These are phyloP conservation scores for Carex sylvatica DNA, from an alignment of 202 grass and related monocot species.

Conservation along the genomic window DNA sequence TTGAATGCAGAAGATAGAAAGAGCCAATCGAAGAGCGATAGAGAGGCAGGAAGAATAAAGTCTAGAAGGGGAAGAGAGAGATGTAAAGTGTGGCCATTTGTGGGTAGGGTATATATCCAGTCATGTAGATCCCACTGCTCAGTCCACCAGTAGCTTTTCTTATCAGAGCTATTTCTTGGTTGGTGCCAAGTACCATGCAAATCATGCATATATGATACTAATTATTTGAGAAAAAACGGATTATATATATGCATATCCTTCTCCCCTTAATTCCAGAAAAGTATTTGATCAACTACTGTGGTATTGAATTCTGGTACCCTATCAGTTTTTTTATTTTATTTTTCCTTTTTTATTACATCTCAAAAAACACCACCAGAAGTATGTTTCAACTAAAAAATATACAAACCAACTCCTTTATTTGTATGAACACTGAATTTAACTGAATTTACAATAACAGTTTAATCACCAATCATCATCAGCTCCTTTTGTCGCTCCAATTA, in stretches of 20 bases:
- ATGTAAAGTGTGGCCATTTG: too few species aligned
- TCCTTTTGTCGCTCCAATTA: slow-evolving; percentile 37
- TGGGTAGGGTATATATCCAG: too few species aligned
- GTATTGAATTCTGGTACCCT: not conserved
- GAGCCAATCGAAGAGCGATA: too few species aligned
- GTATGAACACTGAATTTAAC: not conserved
- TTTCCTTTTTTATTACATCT: too few species aligned
- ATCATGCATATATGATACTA: slow-evolving; percentile 77
- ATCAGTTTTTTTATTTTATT: too few species aligned
- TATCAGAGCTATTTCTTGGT: slow-evolving; percentile 48
- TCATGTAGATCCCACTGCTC: too few species aligned
- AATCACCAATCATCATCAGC: slow-evolving; percentile 35
- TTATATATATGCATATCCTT: not conserved
- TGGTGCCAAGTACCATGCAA: slow-evolving; percentile 63
- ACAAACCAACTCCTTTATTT: not conserved
- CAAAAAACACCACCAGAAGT: not conserved
- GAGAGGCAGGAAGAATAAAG: too few species aligned
- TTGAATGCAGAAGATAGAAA: too few species aligned
- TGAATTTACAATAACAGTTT: not conserved
- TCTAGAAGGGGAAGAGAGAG: too few species aligned
- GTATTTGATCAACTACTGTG: not conserved
- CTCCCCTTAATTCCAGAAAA: not conserved
- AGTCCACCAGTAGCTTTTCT: slow-evolving; percentile 36
- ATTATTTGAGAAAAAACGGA: not conserved
- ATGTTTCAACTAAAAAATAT: too few species aligned